phyloP scores from a whole-genome alignment of 306 rosid species.

The Quercus parvula region DNA sequence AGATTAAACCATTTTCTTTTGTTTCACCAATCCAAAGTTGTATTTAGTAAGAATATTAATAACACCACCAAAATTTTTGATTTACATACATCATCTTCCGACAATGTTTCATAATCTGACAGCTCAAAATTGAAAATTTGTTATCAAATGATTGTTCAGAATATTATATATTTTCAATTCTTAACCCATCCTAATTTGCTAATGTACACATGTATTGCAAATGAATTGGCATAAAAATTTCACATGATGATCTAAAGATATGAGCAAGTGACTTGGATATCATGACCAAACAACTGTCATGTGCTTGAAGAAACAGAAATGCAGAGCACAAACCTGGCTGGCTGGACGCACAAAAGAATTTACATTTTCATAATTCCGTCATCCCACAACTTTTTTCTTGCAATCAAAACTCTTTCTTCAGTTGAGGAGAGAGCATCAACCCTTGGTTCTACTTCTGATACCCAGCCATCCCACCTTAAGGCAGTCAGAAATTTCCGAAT shows the following conservation, averaged over 20 bases:
- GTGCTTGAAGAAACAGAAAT: background rate
- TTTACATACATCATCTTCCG: background rate
- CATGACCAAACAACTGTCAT: background rate
- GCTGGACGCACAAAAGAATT: constrained; percentile 1
- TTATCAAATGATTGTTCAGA: background rate
- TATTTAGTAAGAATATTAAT: background rate
- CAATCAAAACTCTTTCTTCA: constrained; percentile 59
- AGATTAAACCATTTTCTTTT: background rate
- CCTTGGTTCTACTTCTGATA: constrained; percentile 55
- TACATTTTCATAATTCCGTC: constrained; percentile 16
- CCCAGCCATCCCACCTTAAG: constrained; percentile 62
- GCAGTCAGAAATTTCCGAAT: constrained; percentile 42
- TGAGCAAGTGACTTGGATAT: background rate
- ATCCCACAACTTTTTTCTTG: constrained; percentile 51
- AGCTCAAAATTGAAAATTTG: background rate
- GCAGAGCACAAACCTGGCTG: background rate
- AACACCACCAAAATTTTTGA: background rate
- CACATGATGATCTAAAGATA: background rate
- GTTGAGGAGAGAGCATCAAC: constrained; percentile 43
- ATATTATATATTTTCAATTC: background rate
- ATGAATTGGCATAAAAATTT: background rate
- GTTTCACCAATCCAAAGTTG: background rate
- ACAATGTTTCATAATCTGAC: background rate
- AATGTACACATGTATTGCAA: background rate
- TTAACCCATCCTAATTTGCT: background rate